Conservation (phyloP, 1,139 yeast species). For the Meyerozyma smithsonii region DNA sequence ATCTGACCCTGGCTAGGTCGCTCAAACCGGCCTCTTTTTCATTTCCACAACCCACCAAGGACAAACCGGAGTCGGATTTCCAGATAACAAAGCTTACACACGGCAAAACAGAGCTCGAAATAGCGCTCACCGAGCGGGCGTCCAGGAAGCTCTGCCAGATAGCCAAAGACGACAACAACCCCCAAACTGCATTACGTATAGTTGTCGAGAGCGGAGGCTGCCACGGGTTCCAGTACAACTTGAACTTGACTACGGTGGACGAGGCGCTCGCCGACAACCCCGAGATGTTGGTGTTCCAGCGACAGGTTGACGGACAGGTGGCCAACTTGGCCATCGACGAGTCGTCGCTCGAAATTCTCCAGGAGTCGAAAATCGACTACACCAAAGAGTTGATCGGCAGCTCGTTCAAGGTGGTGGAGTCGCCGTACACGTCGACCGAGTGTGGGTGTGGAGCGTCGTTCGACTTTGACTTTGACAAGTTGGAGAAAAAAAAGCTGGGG, state of each 20-base stretch:
- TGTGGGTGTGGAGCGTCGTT: slow-evolving; percentile 98
- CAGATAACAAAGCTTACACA: background rate
- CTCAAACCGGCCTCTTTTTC: background rate
- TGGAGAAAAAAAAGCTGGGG: slow-evolving; percentile 20
- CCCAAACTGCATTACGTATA: slow-evolving; percentile 62
- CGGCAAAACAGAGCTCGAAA: slow-evolving; percentile 24
- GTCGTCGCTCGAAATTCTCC: slow-evolving; percentile 71
- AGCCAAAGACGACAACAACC: slow-evolving; percentile 52
- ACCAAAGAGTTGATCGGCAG: slow-evolving; percentile 93
- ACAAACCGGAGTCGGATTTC: background rate
- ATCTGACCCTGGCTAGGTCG: background rate
- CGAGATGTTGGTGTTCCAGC: slow-evolving; percentile 53
- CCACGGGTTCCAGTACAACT: slow-evolving; percentile 91
- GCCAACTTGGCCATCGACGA: slow-evolving; percentile 78
- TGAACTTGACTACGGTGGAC: slow-evolving; percentile 54
- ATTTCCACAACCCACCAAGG: background rate
- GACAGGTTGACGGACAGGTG: slow-evolving; percentile 33
- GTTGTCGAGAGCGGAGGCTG: slow-evolving; percentile 98
- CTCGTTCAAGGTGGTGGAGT: slow-evolving; percentile 85
- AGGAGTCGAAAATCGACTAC: slow-evolving; percentile 85
- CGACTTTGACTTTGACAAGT: slow-evolving; percentile 74
- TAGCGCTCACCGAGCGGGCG: slow-evolving; percentile 41
- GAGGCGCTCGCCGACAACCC: slow-evolving; percentile 29
- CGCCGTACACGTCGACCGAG: slow-evolving; percentile 84
- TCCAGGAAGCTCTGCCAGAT: slow-evolving; percentile 51